These are phyloP conservation scores for Aureobasidium sp. DNA, from an alignment of 2,329 filamentous ascomycete species.

Conservation along the genomic window DNA sequence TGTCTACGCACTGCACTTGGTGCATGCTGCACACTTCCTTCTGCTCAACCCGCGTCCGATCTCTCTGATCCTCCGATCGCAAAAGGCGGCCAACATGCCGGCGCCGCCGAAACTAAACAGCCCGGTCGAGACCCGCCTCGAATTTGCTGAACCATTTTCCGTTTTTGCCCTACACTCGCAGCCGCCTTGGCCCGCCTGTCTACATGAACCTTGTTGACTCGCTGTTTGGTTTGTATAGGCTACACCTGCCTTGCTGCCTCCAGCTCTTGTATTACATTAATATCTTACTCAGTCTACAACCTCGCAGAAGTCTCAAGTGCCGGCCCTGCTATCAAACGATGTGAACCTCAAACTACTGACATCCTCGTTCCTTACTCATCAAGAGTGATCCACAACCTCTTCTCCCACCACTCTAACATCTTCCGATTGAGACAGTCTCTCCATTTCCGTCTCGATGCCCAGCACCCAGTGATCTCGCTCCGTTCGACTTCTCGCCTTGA, in stretches of 20 bases:
- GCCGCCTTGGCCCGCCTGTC: too few species aligned
- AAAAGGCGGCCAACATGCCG: not conserved
- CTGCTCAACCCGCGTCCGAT: not conserved
- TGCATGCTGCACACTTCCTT: not conserved
- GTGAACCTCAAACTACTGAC: not conserved
- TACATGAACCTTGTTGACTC: too few species aligned
- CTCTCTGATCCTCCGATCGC: not conserved
- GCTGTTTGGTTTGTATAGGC: too few species aligned
- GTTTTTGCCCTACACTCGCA: too few species aligned
- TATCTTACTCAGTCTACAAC: too few species aligned
- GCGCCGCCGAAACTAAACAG: not conserved
- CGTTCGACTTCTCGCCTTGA: constrained; percentile 69
- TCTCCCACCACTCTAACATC: constrained; percentile 52
- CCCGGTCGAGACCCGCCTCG: not conserved
- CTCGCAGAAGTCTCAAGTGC: not conserved
- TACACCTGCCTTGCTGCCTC: too few species aligned
- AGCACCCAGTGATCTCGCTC: constrained; percentile 76
- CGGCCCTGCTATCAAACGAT: not conserved
- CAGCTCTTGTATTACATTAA: too few species aligned
- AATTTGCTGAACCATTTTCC: not conserved
- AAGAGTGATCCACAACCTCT: not conserved
- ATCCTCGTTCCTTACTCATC: not conserved
- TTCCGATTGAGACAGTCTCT: constrained; percentile 58
- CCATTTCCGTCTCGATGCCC: constrained; percentile 72
- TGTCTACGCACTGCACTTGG: too few species aligned